phyloP scores from a whole-genome alignment of 2,329 filamentous ascomycete species.

The Tolypocladium inflatum region DNA sequence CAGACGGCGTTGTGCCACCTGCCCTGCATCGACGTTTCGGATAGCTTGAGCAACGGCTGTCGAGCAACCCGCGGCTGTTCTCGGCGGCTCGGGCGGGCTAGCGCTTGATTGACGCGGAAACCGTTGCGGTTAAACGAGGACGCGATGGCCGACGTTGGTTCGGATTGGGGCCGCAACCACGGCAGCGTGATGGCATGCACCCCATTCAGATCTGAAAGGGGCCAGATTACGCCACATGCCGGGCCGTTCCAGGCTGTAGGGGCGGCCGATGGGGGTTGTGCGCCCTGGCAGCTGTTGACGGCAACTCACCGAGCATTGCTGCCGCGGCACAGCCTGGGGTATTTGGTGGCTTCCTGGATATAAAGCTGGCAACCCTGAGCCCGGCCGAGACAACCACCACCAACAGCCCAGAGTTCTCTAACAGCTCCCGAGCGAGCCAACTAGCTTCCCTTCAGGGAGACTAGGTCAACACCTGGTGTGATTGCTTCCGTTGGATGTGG shows the following conservation, averaged over 20 bases:
- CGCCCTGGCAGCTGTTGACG: not conserved
- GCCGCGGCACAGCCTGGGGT: not conserved
- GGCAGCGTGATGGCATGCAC: not conserved
- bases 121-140: not conserved
- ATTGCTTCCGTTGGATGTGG: not conserved
- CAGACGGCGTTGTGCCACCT: not conserved
- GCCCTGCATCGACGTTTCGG: not conserved
- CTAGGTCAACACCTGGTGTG: not conserved
- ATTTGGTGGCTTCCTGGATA: not conserved
- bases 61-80: not conserved
- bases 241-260: not conserved
- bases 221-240: not conserved
- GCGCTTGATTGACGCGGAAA: not conserved
- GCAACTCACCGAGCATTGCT: not conserved
- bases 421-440: not conserved
- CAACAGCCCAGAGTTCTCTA: not conserved
- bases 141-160: not conserved
- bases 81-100: not conserved
- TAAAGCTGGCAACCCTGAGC: not conserved
- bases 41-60: not conserved
- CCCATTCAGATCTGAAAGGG: not conserved
- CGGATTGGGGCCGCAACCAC: not conserved
- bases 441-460: not conserved
- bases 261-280: not conserved
- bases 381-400: not conserved